These are phyloP conservation scores for Tirmania nivea DNA, from an alignment of 495 filamentous ascomycete species.

Conservation along the genomic window DNA sequence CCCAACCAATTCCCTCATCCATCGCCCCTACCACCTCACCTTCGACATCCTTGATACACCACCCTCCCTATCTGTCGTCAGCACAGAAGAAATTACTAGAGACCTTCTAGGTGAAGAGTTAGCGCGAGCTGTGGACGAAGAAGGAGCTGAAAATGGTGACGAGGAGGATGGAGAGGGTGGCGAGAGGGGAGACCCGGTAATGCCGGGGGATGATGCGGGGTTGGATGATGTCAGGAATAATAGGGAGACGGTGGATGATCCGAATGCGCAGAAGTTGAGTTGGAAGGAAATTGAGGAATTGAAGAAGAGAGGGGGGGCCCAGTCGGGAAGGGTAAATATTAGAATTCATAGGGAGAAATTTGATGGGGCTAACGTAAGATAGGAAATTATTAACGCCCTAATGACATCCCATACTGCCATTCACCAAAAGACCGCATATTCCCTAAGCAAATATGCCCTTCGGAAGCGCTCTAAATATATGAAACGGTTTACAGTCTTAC, in stretches of 20 bases:
- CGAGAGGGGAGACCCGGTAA: conserved; percentile 18
- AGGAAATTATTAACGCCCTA: conserved; percentile 71
- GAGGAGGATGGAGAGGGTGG: conserved; percentile 18
- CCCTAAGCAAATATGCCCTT: conserved; percentile 81
- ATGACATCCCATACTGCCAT: conserved; percentile 63
- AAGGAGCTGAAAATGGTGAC: conserved; percentile 12
- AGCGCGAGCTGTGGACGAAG: conserved; percentile 25
- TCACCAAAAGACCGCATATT: conserved; percentile 86
- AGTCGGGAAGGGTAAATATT: conserved; percentile 35
- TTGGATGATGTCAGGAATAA: conserved; percentile 46
- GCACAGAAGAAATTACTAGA: conserved; percentile 59
- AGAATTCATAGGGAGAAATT: too few species aligned
- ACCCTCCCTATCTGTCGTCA: conserved; percentile 47
- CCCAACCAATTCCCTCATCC: conserved; percentile 62
- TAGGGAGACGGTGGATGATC: conserved; percentile 56
- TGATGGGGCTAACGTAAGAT: neutral
- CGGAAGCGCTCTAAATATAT: conserved; percentile 88
- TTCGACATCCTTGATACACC: conserved; percentile 62
- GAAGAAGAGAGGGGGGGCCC: conserved; percentile 67
- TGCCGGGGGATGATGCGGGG: conserved; percentile 27
- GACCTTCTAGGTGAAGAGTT: conserved; percentile 38
- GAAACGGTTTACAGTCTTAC: conserved; percentile 60
- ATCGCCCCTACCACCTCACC: conserved; percentile 72
- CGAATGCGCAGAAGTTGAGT: conserved; percentile 58
- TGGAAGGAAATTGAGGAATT: conserved; percentile 76